Evolutionary conservation across 768 basidiomycete genomes (phyloP), one percentile per base, ranked within the genome.

Genomic region (Mycena capillaripes): DNA sequence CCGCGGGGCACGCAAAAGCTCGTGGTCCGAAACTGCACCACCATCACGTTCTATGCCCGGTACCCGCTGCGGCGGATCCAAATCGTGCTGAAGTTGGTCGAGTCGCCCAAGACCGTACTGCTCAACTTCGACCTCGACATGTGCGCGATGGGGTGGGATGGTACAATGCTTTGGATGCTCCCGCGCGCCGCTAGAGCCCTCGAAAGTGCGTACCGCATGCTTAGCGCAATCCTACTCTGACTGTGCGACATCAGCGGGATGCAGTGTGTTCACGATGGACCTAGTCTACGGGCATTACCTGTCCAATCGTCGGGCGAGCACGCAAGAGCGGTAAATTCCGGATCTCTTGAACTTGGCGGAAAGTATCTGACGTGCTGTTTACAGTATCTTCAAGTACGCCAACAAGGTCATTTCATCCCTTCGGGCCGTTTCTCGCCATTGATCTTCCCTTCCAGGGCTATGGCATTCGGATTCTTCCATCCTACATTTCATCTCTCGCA

Each of bases 141-240:
- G 2, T 72, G 71, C 27, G 71, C 71, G 19, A 62, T 72, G 65
- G 71, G 64, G 27, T 72, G 71, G 71, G 71, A 72, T 32, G 71
- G 71, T 9, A 10, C 29, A 7, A 32, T 23, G 2, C 8, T 72
- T 42, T 72, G 71, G 71, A 72, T 72, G 65, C 64, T 67, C 4
- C 71, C 71, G 6, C 64, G 71, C 3, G 59, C 71, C 19, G 65
- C 65, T 4, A 59, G 71, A 2, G 71, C 71, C 40, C 65, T 72
- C n/a, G 71, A 72, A 67, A 67, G 71, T 68, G 25, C 17, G 59
- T 36, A 21, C 10, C 58, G 11, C n/a, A 25, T 2, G 16, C 19
- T 6, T 40, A 2, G 1, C 14, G 7, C 19, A 17, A 8, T 25
- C 17, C 27, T 32, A 0, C 17, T n/a, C 46, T 65, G 63, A 52